Conservation (phyloP, 192 early-diverging fungal genomes). For the Backusella tarrabulga region DNA sequence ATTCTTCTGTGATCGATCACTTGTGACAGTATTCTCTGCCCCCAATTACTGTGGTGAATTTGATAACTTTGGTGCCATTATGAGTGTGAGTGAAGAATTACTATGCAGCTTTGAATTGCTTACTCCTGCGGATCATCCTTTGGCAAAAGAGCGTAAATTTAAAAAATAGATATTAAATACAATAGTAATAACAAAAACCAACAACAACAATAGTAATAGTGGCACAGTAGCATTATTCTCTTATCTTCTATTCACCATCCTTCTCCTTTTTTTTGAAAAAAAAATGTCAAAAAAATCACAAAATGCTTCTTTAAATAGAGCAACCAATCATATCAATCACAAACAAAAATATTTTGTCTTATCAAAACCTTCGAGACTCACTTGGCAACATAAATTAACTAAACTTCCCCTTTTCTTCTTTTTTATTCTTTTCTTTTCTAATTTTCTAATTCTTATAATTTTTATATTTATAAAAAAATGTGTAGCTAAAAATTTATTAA, state of each 20-base stretch:
- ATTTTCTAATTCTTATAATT: too few relatives aligned
- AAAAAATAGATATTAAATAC: background rate
- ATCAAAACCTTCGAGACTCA: too few relatives aligned
- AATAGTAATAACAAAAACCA: background rate
- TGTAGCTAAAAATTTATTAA: background rate
- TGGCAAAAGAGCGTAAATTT: slow-evolving; percentile 20
- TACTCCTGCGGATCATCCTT: slow-evolving; percentile 36
- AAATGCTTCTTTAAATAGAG: too few relatives aligned
- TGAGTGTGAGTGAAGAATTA: slow-evolving; percentile 80
- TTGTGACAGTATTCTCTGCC: slow-evolving; percentile 91
- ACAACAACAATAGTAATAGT: background rate
- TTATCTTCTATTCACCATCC: background rate
- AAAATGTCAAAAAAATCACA: too few relatives aligned
- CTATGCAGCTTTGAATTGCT: slow-evolving; percentile 72
- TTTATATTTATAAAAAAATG: background rate
- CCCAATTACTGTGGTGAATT: slow-evolving; percentile 95
- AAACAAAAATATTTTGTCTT: too few relatives aligned
- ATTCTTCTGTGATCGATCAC: slow-evolving; percentile 93
- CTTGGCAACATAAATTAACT: too few relatives aligned
- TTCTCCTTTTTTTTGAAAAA: too few relatives aligned
- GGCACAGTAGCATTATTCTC: background rate
- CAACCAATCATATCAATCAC: too few relatives aligned
- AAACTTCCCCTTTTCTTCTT: too few relatives aligned
- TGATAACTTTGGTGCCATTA: slow-evolving; percentile 84
- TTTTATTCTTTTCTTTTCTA: too few relatives aligned